Evolutionary conservation across 2,329 filamentous ascomycete genomes (phyloP).

Genomic region (Cyphellophora europaea): DNA sequence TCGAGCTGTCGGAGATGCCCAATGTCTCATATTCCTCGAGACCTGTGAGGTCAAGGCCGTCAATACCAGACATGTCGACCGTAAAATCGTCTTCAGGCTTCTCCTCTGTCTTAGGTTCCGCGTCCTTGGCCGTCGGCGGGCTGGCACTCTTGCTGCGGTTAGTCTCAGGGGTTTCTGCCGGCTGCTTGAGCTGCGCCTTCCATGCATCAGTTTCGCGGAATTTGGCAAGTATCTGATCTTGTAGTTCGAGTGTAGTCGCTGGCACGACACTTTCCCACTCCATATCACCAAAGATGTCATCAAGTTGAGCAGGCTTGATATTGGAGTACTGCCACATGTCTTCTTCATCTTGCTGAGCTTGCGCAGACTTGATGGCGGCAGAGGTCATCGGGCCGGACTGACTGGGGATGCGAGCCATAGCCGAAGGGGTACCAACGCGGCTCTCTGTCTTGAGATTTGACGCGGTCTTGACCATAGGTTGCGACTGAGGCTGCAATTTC

Average conservation of each 20-base stretch:
- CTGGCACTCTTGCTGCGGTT: constrained; percentile 14
- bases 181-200: neutral
- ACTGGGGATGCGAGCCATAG: constrained; percentile 12
- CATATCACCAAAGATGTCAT: constrained; percentile 13
- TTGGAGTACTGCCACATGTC: constrained; percentile 15
- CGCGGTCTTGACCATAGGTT: neutral
- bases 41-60: constrained; percentile 15
- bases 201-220: constrained; percentile 1
- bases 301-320: constrained; percentile 13
- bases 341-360: constrained; percentile 2
- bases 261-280: constrained; percentile 18
- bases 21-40: no score
- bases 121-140: constrained; percentile 12
- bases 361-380: neutral
- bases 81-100: constrained; percentile 10
- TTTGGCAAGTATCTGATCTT: neutral
- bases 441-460: constrained; percentile 10
- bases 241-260: constrained; percentile 1
- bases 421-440: constrained; percentile 9
- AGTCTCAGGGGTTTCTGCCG: constrained; percentile 5
- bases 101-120: constrained; percentile 5
- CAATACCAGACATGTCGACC: constrained; percentile 13
- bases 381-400: constrained; percentile 2
- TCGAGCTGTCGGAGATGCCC: no score
- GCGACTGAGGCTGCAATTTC: constrained; percentile 21